Evolutionary conservation across 2,329 filamentous ascomycete genomes (phyloP), one percentile per base, ranked within the genome.

Genomic region (Samsoniella hepiali): DNA sequence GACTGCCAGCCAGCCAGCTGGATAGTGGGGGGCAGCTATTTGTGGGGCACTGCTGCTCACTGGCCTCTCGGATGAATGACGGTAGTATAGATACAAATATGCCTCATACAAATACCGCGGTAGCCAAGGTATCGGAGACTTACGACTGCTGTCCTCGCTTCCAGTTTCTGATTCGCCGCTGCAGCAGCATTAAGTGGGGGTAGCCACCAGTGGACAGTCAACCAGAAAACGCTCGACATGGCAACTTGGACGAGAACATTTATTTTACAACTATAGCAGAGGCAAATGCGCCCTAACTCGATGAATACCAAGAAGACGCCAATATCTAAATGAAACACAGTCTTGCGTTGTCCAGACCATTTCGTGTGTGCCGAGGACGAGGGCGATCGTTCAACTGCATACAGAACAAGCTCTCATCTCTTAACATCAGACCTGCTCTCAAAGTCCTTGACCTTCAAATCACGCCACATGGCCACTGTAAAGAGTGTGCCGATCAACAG

Each of bases 371-470:
- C 38, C 38, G 22, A 22, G 22, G 22, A 22, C 22, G 22, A 22
- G 22, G 22, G 22, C 13, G 9, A 5, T 31, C 27, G 15, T 42
- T 9, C 38, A 31, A 32, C n/a, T 10, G 6, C 3, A 44, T 3
- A 2, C 13, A 6, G n/a, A 32, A 13, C 50, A 42, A 55, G 53
- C 54, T 27, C 40, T 57, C 15, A 57, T 10, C 22, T 50, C 10
- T 40, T 50, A 11, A n/a, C 13, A 5, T 40, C 11, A 17, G 42
- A 38, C 4, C 56, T 36, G 13, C 17, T 34, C n/a, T 55, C 38
- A 47, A 62, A 53, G n/a, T 55, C 50, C 32, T 62, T 62, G 38
- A 62, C 59, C 42, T 45, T 53, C 22, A 62, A 27, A 47, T 62
- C 59, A 34, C 59, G 47, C 59, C 59, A 62, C 22, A 54, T 36